Conservation (phyloP, 257 asterid genomes). For the Nicotiana attenuata region DNA sequence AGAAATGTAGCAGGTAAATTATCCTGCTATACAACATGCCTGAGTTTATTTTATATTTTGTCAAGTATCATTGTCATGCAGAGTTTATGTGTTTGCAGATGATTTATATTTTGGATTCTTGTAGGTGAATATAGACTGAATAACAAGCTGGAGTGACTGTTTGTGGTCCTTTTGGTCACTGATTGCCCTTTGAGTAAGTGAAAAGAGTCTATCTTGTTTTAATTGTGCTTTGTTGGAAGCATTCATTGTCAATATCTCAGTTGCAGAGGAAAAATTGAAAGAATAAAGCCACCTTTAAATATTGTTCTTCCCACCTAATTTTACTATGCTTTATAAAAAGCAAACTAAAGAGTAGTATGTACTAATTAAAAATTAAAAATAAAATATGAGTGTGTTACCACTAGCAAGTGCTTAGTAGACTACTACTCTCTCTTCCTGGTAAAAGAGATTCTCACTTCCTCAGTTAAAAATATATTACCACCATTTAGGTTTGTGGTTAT, state of each 20-base stretch:
- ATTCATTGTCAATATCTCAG: neutral
- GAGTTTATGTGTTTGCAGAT: neutral
- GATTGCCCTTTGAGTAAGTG: conserved; percentile 1
- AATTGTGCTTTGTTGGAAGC: neutral
- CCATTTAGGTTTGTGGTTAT: too few species aligned
- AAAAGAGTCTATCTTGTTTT: neutral
- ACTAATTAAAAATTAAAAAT: too few species aligned
- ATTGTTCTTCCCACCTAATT: neutral
- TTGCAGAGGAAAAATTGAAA: neutral
- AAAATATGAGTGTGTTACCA: neutral
- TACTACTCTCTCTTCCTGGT: too few species aligned
- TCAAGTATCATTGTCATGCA: neutral
- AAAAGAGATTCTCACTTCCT: too few species aligned
- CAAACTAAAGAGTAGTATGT: too few species aligned
- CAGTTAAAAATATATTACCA: too few species aligned
- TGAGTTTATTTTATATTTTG: neutral
- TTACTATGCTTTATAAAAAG: neutral
- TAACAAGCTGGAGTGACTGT: neutral
- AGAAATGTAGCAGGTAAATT: neutral
- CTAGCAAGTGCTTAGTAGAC: neutral
- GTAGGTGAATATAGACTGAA: neutral
- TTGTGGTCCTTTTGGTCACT: neutral
- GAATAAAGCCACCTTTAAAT: neutral
- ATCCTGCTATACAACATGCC: neutral
- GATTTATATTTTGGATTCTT: neutral